Base-by-base conservation (phyloP, 73 alveolate species). In the Loxodes magnus region DNA sequence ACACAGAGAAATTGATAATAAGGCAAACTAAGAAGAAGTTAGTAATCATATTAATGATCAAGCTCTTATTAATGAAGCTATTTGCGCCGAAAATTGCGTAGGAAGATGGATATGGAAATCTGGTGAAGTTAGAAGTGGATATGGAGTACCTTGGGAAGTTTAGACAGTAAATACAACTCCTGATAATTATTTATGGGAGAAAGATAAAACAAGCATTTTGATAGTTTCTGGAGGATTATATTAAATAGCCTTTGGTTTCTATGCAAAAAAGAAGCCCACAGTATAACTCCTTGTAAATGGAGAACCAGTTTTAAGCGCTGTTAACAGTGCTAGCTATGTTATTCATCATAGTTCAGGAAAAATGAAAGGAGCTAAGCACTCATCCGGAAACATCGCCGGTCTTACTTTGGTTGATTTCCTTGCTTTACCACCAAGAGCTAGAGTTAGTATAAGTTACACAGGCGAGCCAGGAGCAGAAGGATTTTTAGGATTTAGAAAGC, bases 51-150 rank as follows among this genome's bases (percentile, higher is more conserved):
- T 84, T 48, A 70, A 79, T 44, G 82, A 82, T 33, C 80, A 87
- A 69, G 92, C 93, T 7, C 56, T 73, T 16, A 67, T 93, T 27
- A 89, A 85, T 69, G 97, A 89, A 43, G 84, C 94, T 3, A 72
- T 93, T 28, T 86, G 97, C 43, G 83, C 85, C 36, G 92, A 88
- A 72, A 93, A 89, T 63, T 74, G 85, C 43, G 68, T 89, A 29
- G 99, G 97, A 20, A 77, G 98, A 51, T 93, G 99, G 99, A 30
- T 82, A 5, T 93, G 97, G 96, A 86, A 93, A 55, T 69, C 92
- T 5, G 96, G 96, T 26, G 89, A 77, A 23, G 59, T 89, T 14
- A 86, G 82, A 54, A 71, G 76, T 27, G 86, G 91, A 31, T 59
- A 70, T 39, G 51, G 80, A 28, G 79, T 93, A 3, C 98, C 99